Conservation (phyloP, 495 filamentous ascomycete species). For the Hyaloscypha hepaticicola region DNA sequence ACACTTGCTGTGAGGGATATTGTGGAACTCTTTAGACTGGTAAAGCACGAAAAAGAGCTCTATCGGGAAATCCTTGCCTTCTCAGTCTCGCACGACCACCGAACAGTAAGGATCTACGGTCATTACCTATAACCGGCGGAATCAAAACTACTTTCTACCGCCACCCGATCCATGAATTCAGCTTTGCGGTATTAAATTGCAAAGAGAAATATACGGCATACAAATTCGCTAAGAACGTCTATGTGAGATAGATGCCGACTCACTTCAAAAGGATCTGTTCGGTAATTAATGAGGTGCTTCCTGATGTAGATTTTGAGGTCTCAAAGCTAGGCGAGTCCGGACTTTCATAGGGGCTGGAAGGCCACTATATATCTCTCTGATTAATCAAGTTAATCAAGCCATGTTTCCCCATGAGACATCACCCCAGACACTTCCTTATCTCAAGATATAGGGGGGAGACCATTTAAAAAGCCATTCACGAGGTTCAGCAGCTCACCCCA, state of each 20-base stretch:
- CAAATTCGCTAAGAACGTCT: background rate
- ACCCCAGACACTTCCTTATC: no score
- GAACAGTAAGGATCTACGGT: background rate
- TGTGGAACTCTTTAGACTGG: background rate
- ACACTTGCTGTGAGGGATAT: background rate
- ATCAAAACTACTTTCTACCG: background rate
- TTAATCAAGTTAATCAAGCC: no score
- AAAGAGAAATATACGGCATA: slow-evolving; percentile 1
- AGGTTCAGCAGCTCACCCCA: no score
- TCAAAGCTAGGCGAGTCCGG: background rate
- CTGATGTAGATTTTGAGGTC: background rate
- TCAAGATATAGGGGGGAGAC: no score
- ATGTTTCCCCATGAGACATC: no score
- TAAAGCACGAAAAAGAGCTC: background rate
- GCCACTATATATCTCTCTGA: no score
- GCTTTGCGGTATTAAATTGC: background rate
- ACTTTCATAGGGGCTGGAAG: background rate
- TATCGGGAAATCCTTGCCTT: background rate
- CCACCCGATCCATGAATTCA: background rate
- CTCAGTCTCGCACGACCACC: background rate
- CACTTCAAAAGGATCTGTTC: background rate
- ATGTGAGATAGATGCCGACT: background rate
- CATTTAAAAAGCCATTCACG: no score
- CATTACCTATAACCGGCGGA: background rate
- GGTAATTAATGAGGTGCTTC: background rate